phyloP scores from a whole-genome alignment of 164 flowering plant species.

The Echeveria elegans region DNA sequence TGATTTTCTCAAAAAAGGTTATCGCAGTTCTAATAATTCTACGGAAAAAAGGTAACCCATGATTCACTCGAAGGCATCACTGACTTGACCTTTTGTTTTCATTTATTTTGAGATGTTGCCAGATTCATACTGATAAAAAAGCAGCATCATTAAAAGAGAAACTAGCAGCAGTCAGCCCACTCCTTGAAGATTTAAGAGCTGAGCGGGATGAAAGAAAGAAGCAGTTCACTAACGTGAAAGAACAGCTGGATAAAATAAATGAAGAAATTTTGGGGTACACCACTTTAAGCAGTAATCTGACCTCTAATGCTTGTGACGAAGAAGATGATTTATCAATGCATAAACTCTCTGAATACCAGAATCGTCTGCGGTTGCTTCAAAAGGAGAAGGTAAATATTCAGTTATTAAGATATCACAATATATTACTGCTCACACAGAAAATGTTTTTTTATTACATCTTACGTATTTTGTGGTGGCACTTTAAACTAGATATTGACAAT shows the following conservation, averaged over 20 bases:
- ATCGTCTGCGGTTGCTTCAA: slow-evolving; percentile 54
- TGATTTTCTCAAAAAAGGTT: background rate
- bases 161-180: slow-evolving; percentile 56
- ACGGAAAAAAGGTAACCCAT: background rate
- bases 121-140: slow-evolving; percentile 46
- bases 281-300: slow-evolving; percentile 19
- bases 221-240: slow-evolving; percentile 52
- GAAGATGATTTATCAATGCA: slow-evolving; percentile 61
- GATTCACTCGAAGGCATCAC: background rate
- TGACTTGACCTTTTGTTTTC: background rate
- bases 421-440: background rate
- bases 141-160: slow-evolving; percentile 53
- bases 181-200: slow-evolving; percentile 52
- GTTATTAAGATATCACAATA: background rate
- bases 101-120: slow-evolving; percentile 8
- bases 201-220: slow-evolving; percentile 67
- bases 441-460: background rate
- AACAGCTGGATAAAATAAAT: slow-evolving; percentile 61
- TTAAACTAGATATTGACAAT: background rate
- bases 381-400: slow-evolving; percentile 60
- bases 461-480: background rate
- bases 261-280: slow-evolving; percentile 66
- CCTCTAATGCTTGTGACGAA: slow-evolving; percentile 24
- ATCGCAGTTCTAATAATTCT: background rate
- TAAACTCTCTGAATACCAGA: slow-evolving; percentile 60